Evolutionary conservation across 2,329 filamentous ascomycete species (phyloP), one percentile per base, ranked within the genome.

Genomic region (Alternaria sp.): DNA sequence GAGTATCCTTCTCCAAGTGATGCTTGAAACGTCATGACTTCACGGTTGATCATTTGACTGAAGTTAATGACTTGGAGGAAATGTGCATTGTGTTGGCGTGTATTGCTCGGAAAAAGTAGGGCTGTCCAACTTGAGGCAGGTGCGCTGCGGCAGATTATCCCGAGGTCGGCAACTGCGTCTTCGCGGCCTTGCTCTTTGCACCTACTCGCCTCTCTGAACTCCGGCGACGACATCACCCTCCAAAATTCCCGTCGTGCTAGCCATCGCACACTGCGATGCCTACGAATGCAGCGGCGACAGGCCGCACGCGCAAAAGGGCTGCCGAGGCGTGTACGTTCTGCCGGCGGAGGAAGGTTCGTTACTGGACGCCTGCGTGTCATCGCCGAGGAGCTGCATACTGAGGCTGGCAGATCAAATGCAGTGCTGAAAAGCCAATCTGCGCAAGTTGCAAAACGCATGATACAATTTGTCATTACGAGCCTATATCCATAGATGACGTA

Each of bases 401-500:
- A 72, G 53, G 25, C n/a, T 20, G 43, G 41, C 59, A 75, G 84
- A 82, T 86, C 74, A 85, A 84, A 67, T 86, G 84, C 70, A 84
- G 83, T 61, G 79, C 80, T 21, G 82, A 82, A 50, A 74, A 78
- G 55, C 84, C 84, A 4, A 72, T 71, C 28, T 86, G 84, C 63
- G 78, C 79, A 30, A 85, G 84, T 67, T 86, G 84, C 69, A 76
- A 78, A 60, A 80, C 78, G 2, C 83, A 85, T 64, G 81, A 78
- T 7, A 79, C 82, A 54, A 80, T 80, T 15, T 85, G 84, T 59
- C 73, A 78, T 37, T 83, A 84, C 60, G 78, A 81, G 45, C 76
- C 79, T 11, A 72, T 26, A 49, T n/a, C 23, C 10, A 28, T 79
- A 51, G 70, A 72, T 25, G 71, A 78, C 54, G 69, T 71, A 44